These are phyloP conservation scores for Trametes gibbosa DNA, from an alignment of 768 basidiomycete species.

Conservation along the genomic window DNA sequence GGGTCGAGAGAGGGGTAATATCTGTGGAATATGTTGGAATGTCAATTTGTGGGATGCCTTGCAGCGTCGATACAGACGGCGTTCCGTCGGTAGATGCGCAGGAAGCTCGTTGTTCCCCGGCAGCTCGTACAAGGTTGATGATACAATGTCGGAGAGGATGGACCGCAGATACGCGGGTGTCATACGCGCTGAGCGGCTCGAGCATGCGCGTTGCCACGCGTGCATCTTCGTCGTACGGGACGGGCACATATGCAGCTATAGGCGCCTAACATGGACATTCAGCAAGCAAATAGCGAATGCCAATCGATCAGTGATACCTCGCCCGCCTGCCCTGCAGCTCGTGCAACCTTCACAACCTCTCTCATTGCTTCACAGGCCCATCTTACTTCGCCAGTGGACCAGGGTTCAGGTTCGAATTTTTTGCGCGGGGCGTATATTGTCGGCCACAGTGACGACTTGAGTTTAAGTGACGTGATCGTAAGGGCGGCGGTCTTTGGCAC, in stretches of 20 bases:
- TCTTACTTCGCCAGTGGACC: slow-evolving; percentile 60
- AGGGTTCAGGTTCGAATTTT: slow-evolving; percentile 63
- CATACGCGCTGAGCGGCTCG: slow-evolving; percentile 52
- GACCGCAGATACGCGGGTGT: slow-evolving; percentile 61
- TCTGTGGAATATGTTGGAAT: neutral
- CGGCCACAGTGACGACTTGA: slow-evolving; percentile 85
- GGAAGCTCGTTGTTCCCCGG: slow-evolving; percentile 55
- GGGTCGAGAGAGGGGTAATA: neutral
- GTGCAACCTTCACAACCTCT: slow-evolving; percentile 48
- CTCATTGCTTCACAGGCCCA: slow-evolving; percentile 79
- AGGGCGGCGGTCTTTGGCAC: slow-evolving; percentile 71
- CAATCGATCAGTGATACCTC: too few relatives aligned
- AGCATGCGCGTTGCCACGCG: slow-evolving; percentile 14
- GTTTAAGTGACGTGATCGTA: slow-evolving; percentile 57
- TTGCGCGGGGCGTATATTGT: slow-evolving; percentile 68
- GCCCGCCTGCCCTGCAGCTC: slow-evolving; percentile 41
- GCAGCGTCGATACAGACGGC: too few relatives aligned
- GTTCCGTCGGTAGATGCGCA: slow-evolving; percentile 8
- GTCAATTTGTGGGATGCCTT: too few relatives aligned
- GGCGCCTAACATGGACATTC: slow-evolving; percentile 50
- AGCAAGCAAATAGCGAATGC: too few relatives aligned
- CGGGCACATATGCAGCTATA: slow-evolving; percentile 68
- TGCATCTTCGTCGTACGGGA: slow-evolving; percentile 41
- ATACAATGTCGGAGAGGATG: slow-evolving; percentile 88
- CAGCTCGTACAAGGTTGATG: slow-evolving; percentile 67